A percentile compares a stretch with the other conserved stretches of the same genome.
These are phyloP conservation scores for Platanus orientalis DNA, from an alignment of 164 flowering plant genomes.

Conservation along the genomic window DNA sequence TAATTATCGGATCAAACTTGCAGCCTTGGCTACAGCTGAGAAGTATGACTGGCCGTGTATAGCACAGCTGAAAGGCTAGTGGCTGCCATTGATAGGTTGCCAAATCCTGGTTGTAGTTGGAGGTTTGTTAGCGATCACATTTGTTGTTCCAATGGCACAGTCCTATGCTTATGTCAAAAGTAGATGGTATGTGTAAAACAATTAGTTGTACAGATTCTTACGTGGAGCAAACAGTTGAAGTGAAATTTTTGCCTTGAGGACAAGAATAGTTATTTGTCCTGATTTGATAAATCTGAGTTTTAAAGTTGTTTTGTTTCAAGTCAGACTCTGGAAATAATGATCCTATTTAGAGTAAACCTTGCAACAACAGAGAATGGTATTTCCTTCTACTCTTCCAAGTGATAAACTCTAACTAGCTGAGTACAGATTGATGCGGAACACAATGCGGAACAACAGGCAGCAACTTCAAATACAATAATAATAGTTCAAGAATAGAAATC, in stretches of 20 bases:
- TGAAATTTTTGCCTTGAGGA: conserved; percentile 6
- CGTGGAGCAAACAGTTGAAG: conserved; percentile 9
- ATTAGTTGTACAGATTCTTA: conserved; percentile 17
- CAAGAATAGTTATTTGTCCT: conserved; percentile 6
- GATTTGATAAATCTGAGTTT: neutral
- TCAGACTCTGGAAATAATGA: no score
- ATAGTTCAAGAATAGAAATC: no score
- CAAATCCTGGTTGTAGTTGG: conserved; percentile 97
- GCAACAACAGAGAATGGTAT: no score
- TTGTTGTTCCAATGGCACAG: conserved; percentile 99
- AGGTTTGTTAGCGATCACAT: conserved; percentile 90
- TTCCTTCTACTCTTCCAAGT: no score
- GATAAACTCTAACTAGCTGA: no score
- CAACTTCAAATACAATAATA: no score
- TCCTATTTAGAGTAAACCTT: no score
- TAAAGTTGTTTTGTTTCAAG: neutral
- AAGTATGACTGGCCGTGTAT: conserved; percentile 80
- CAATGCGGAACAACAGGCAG: no score
- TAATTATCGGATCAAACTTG: conserved; percentile 15
- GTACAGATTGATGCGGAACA: no score
- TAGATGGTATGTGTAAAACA: conserved; percentile 2
- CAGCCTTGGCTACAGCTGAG: conserved; percentile 94
- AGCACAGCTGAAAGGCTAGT: conserved; percentile 85
- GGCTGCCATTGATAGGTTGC: conserved; percentile 95
- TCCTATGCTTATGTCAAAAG: conserved; percentile 83